Evolutionary conservation across 768 basidiomycete genomes (phyloP).

Genomic region (Nidularia pulvinata): DNA sequence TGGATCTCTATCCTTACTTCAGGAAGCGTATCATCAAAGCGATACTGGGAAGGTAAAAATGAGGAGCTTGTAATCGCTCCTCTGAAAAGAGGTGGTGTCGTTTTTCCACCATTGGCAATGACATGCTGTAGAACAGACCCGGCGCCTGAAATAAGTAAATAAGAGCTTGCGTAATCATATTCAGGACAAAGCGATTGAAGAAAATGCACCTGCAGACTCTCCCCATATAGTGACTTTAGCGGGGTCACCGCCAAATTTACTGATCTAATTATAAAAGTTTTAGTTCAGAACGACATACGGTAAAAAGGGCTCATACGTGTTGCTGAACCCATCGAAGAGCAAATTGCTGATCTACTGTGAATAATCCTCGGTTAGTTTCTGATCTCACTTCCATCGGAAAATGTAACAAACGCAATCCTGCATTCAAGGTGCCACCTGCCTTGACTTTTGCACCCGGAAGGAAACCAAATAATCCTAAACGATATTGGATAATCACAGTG

Average conservation of each 20-base stretch:
- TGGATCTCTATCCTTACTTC: slow-evolving; percentile 24
- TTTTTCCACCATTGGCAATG: slow-evolving; percentile 43
- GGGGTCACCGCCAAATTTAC: slow-evolving; percentile 38
- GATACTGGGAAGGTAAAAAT: slow-evolving; percentile 43
- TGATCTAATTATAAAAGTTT: too few relatives aligned
- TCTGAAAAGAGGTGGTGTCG: slow-evolving; percentile 39
- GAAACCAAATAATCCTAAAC: too few relatives aligned
- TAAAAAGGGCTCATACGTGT: too few relatives aligned
- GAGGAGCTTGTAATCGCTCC: slow-evolving; percentile 42
- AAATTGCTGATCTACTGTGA: too few relatives aligned
- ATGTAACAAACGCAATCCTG: not conserved
- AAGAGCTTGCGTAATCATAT: not conserved
- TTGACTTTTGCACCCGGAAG: too few relatives aligned
- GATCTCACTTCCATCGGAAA: not conserved
- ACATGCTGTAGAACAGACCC: slow-evolving; percentile 50
- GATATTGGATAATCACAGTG: too few relatives aligned
- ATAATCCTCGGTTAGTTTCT: too few relatives aligned
- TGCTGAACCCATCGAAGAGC: too few relatives aligned
- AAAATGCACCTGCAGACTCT: slow-evolving; percentile 31
- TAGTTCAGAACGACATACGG: too few relatives aligned
- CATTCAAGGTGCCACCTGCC: too few relatives aligned
- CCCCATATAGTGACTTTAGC: slow-evolving; percentile 39
- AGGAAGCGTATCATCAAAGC: slow-evolving; percentile 38
- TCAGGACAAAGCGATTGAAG: too few relatives aligned
- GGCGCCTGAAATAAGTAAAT: slow-evolving; percentile 23